Evolutionary conservation across 306 rosid genomes (phyloP), one percentile per base, ranked within the genome.

Genomic region (Ormosia semicastrata): DNA sequence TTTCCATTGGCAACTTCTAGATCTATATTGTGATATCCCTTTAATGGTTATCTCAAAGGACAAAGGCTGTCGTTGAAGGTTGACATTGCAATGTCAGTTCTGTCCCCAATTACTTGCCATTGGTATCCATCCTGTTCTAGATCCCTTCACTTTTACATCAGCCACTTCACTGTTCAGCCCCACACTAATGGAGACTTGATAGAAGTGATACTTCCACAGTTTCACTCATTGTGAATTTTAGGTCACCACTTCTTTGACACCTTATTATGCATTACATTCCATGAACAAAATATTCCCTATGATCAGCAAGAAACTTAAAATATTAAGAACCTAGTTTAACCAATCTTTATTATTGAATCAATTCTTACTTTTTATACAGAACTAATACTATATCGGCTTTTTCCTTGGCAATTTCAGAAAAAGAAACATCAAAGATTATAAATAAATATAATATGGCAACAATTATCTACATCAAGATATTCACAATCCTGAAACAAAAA

Each of bases 31-130:
- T 24, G 24, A 24, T 24, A 24, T 24, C 24, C 24, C 24, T 24
- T 24, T 24, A 24, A 24, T 1, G 24, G 97, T 91, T 24, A 95
- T 95, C 89, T 95, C 99, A 46, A 95, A 95, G 30, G 99, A 93
- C 75, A 95, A 77, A 78, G 99, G 99, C 80, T 95, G 98, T 34
- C 86, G 80, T 79, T 86, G 88, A 52, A 95, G 92, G 84, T 94
- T 86, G 85, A 85, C 87, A 81, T 88, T 90, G 91, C 93, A 90
- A 79, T 93, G 97, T 95, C 97, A 93, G 79, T 84, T 87, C 73
- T 91, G 97, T 15, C 98, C 98, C 97, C 97, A 91, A 39, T 93
- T 92, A 77, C 97, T 90, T 36, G 95, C 91, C 97, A 95, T 84
- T 0, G 97, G 94, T 66, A 93, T 93, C 99, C 99, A 95, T 24